phyloP scores from a whole-genome alignment of 805 yeast species.

The Cyberlindnera americana region DNA sequence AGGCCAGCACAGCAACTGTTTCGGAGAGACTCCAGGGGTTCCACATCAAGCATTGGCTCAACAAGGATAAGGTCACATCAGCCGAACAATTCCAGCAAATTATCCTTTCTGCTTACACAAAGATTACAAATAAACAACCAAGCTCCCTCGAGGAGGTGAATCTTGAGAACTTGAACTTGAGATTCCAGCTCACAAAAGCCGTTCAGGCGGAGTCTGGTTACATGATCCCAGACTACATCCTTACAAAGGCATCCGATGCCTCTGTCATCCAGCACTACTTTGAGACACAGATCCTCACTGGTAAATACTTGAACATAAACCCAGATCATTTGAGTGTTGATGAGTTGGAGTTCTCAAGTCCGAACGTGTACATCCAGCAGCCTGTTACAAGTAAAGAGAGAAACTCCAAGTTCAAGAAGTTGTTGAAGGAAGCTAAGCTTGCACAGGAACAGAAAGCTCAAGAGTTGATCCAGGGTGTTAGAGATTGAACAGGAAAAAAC shows the following conservation, averaged over 20 bases:
- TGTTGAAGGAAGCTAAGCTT: constrained; percentile 24
- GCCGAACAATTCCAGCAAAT: constrained; percentile 28
- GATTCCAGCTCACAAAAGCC: constrained; percentile 33
- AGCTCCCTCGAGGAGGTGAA: constrained; percentile 14
- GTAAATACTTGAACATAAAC: constrained; percentile 20
- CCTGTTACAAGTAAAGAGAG: constrained; percentile 24
- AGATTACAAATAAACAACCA: constrained; percentile 11
- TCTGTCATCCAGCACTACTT: constrained; percentile 28
- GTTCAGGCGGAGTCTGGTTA: constrained; percentile 37
- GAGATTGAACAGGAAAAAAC: constrained; percentile 12
- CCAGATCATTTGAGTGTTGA: constrained; percentile 16
- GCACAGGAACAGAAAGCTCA: constrained; percentile 24
- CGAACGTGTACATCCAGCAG: constrained; percentile 23
- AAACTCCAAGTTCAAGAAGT: constrained; percentile 22
- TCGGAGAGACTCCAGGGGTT: constrained; percentile 24
- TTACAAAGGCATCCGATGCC: constrained; percentile 32
- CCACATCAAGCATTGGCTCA: constrained; percentile 35
- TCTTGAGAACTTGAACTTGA: constrained; percentile 29
- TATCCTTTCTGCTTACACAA: constrained; percentile 18
- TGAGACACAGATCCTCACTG: constrained; percentile 28
- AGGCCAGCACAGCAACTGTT: constrained; percentile 10
- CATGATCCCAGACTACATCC: constrained; percentile 34
- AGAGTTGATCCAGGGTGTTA: constrained; percentile 21
- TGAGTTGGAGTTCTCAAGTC: constrained; percentile 20
- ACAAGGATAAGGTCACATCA: constrained; percentile 23